Evolutionary conservation across 2,329 filamentous ascomycete species (phyloP).

Genomic region (Fusarium drepaniforme): DNA sequence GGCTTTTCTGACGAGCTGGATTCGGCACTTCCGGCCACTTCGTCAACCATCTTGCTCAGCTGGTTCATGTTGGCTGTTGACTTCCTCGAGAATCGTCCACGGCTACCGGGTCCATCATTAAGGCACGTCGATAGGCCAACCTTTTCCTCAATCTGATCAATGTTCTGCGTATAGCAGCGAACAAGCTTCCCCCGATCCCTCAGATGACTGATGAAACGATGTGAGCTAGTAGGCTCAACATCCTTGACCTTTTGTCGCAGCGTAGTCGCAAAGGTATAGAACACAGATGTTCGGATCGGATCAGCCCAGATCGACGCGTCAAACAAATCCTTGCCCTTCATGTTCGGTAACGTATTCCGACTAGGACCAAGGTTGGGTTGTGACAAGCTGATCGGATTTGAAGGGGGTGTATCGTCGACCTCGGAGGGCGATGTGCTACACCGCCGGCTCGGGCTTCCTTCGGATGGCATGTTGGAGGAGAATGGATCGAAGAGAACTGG

Average conservation of each 20-base stretch:
- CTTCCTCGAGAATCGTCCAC: conserved; percentile 69
- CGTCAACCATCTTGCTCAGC: conserved; percentile 54
- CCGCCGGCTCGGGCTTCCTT: conserved; percentile 49
- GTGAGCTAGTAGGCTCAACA: conserved; percentile 74
- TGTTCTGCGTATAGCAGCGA: conserved; percentile 81
- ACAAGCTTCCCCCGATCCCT: conserved; percentile 76
- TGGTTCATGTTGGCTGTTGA: conserved; percentile 52
- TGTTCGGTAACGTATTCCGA: conserved; percentile 63
- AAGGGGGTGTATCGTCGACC: conserved; percentile 57
- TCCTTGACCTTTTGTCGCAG: conserved; percentile 73
- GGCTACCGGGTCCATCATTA: conserved; percentile 70
- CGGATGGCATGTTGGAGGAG: conserved; percentile 52
- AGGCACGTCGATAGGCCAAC: conserved; percentile 75
- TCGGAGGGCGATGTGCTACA: conserved; percentile 59
- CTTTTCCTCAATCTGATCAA: conserved; percentile 79
- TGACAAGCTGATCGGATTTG: conserved; percentile 54
- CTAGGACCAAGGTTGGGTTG: conserved; percentile 50
- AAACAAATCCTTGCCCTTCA: conserved; percentile 80
- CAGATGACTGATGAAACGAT: conserved; percentile 76
- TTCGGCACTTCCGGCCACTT: conserved; percentile 39
- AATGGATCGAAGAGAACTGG: conserved; percentile 65
- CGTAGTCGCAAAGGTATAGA: conserved; percentile 79
- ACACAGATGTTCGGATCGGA: conserved; percentile 75
- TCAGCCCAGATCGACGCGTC: conserved; percentile 79
- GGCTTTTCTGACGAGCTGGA: conserved; percentile 38